Conservation (phyloP, 768 basidiomycete species). For the Rhodotorula taiwanensis region DNA sequence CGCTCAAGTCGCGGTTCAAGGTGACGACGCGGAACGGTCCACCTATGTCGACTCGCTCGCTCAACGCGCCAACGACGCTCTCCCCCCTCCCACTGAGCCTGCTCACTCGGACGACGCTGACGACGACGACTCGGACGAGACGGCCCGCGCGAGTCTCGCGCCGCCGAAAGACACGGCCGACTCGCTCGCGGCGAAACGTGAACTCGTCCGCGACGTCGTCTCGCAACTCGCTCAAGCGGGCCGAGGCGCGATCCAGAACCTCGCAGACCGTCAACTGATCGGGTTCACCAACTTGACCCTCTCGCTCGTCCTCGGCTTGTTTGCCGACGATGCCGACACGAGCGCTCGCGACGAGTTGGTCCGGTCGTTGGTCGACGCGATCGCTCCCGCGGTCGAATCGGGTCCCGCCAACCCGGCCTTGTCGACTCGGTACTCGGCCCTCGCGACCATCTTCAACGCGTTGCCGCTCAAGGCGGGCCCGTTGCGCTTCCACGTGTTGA, state of each 20-base stretch:
- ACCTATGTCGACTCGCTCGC: slow-evolving; percentile 14
- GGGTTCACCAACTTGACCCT: slow-evolving; percentile 33
- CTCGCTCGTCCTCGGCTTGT: slow-evolving; percentile 19
- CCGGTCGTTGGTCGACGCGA: slow-evolving; percentile 10
- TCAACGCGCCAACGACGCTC: slow-evolving; percentile 9
- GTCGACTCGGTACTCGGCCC: slow-evolving; percentile 22
- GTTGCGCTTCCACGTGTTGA: slow-evolving; percentile 16
- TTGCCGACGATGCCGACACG: slow-evolving; percentile 7
- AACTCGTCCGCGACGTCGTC: slow-evolving; percentile 19
- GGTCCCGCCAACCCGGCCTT: slow-evolving; percentile 11
- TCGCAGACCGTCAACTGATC: slow-evolving; percentile 22
- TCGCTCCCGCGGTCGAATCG: neutral
- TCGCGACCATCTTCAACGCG: slow-evolving; percentile 37
- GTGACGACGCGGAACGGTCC: slow-evolving; percentile 13
- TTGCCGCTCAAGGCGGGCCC: slow-evolving; percentile 14
- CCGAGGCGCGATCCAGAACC: neutral
- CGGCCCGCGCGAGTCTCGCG: too few species aligned
- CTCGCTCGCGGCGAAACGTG: slow-evolving; percentile 15
- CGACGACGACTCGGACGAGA: slow-evolving; percentile 2
- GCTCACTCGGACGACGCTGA: neutral
- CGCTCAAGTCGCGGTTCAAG: slow-evolving; percentile 7
- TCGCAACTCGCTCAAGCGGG: slow-evolving; percentile 8
- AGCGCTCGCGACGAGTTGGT: slow-evolving; percentile 9
- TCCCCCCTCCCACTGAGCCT: slow-evolving; percentile 2
- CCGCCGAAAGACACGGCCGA: slow-evolving; percentile 21